Evolutionary conservation across 2,329 filamentous ascomycete species (phyloP), one percentile per base, ranked within the genome.

Genomic region (Trichoderma endophyticum): DNA sequence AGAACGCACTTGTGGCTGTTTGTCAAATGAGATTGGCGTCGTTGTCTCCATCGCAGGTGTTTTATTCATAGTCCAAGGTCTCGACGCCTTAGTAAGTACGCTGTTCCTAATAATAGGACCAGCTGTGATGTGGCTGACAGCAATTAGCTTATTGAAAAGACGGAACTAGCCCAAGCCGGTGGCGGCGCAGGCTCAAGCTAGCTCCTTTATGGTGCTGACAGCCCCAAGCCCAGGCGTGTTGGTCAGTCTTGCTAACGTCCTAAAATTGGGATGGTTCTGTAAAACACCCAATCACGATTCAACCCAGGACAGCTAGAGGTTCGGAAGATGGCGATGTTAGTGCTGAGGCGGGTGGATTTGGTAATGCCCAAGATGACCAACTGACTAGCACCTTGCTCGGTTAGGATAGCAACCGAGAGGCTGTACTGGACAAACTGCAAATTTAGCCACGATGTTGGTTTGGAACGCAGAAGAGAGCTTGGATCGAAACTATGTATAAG

Each of bases 91-190:
- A 62, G 28, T 62, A 54, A 70, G 21, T 15, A 5, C n/a, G 2
- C 51, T 32, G 36, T 62, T 62, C 57, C 67, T 70, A 70, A 34
- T 70, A 62, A 70, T 70, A 70, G 57, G 57, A 57, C 30, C 67
- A 51, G 12, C 43, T 32, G 14, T 39, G 24, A 59, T 61, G 57
- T 61, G 67, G 67, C 67, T 70, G 57, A 70, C 67, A 51, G 18
- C 21, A 28, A 18, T 34, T 54, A 61, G 67, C 64, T 59, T 59
- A 32, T 65, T 59, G 11, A 18, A 43, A 28, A 43, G 24, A 62
- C 57, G 36, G 57, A 62, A 43, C 64, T 67, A 39, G 39, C 32
- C 59, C 28, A 51, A 70, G 30, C 67, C 67, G 67, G 57, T 48
- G 67, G 67, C 64, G 51, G 63, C 64, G 64, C 66, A 69, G 65